Evolutionary conservation across 1,284 basidiomycete species (phyloP).

Genomic region (Naganishia albida): DNA sequence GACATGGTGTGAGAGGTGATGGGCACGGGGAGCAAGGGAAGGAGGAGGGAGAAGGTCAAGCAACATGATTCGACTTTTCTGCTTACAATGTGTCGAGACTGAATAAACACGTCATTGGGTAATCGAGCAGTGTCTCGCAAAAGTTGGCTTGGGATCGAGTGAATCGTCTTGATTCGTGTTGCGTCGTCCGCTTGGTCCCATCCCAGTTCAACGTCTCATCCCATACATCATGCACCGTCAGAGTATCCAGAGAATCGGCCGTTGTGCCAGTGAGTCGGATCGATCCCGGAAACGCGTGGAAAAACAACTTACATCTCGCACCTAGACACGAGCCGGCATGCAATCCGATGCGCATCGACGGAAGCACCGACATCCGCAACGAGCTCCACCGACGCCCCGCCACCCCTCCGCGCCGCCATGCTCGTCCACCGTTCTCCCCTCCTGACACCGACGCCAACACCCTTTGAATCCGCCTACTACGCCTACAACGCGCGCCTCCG

Average conservation of each 20-base stretch:
- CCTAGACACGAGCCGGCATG: neutral
- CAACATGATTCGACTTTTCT: neutral
- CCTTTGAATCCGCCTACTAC: conserved; percentile 82
- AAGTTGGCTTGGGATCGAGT: neutral
- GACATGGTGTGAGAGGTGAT: neutral
- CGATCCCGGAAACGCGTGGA: neutral
- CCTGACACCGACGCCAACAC: conserved; percentile 71
- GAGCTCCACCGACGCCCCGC: conserved; percentile 36
- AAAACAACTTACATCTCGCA: neutral
- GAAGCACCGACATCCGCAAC: conserved; percentile 1
- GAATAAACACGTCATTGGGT: conserved; percentile 1
- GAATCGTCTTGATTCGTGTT: too few species aligned
- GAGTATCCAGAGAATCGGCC: conserved; percentile 3
- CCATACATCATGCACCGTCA: conserved; percentile 11
- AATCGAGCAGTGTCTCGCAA: neutral
- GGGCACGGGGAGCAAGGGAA: neutral
- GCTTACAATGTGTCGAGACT: neutral
- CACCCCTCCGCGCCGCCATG: conserved; percentile 56
- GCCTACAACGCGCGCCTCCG: conserved; percentile 80
- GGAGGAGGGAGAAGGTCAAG: neutral
- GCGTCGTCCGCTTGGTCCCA: too few species aligned
- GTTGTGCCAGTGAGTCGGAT: neutral
- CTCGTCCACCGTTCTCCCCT: conserved; percentile 83
- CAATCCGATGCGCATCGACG: conserved; percentile 3
- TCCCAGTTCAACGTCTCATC: neutral